Evolutionary conservation across 2,329 filamentous ascomycete genomes (phyloP), one percentile per base, ranked within the genome.

Genomic region (Colletotrichum zoysiae): DNA sequence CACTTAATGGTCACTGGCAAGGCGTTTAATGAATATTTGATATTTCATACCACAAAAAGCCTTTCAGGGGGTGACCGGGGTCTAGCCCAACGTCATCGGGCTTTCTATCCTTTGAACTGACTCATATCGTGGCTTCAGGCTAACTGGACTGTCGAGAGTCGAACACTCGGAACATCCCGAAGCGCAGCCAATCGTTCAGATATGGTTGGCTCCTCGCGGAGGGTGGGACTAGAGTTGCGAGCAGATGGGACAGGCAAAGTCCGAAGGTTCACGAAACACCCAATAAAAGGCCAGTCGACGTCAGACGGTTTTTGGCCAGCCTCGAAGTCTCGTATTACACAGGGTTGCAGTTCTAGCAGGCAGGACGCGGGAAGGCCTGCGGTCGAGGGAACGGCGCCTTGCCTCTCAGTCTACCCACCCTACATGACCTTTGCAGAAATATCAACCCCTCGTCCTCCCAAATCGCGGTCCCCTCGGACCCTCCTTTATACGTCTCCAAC

Each of bases 21-120:
- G 59, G 59, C 59, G 59, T 61, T 48, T 35, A 61, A 48, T 61
- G 20, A 35, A 61, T n/a, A 46, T 48, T 7, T 38, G 44, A n/a
- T 35, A 23, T 35, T 61, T 50, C 18, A 14, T 14, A 38, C 9
- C 30, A 14, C 16, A 16, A 30, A 30, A n/a, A n/a, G 44, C 44
- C 50, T 26, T 8, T 30, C 14, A 7, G 12, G n/a, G 2, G 14
- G 12, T 30, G 14, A 6, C 50, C 23, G 16, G 26, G 8, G 12
- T 51, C 6, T 23, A 6, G 50, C 16, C 50, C 3, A 18, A 51
- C 50, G 23, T 30, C 50, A 30, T 51, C 12, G 50, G 50, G 50
- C 23, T 30, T 18, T 12, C 14, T 6, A 8, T 30, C 23, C 14
- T 16, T 30, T 23, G 23, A 51, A 30, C 18, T 38, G 18, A 12